Evolutionary conservation across 495 filamentous ascomycete genomes (phyloP), one percentile per base, ranked within the genome.

Genomic region (Penicillium macrosclerotiorum): DNA sequence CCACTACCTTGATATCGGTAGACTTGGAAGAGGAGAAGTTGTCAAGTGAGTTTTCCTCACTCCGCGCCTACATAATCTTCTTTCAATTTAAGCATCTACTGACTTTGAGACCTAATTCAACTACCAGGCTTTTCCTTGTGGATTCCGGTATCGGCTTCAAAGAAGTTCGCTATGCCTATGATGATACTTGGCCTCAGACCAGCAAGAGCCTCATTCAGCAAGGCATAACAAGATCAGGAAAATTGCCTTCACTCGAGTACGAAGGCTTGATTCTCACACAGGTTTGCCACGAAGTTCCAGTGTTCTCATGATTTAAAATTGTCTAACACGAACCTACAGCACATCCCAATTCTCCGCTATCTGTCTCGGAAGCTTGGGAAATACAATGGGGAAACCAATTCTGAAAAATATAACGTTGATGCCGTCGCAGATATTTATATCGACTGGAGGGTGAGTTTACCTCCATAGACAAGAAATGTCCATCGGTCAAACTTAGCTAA

Each of bases 21-120:
- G 65, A 17, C 56, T 69, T 8, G 72, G 72, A 18, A 62, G 70
- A n/a, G 67, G 67, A 9, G 66, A 75, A 52, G 74, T 71, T 18
- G 48, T 75, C 23, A 63, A 63, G 49, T 63, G 58, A 42, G 45
- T 51, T 6, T 24, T 7, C 4, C 29, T 0, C 12, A 14, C 30
- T 17, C 35, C 4, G 8, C 11, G n/a, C 9, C 14, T 20, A 23
- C 13, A 29, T n/a, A 25, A 34, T n/a, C 23, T n/a, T n/a, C n/a
- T n/a, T n/a, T n/a, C n/a, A n/a, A n/a, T n/a, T n/a, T n/a, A n/a
- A n/a, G n/a, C n/a, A n/a, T n/a, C n/a, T n/a, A n/a, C n/a, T n/a
- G n/a, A 26, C 24, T 47, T 12, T 20, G 18, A n/a, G 18, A 33
- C 6, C 35, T 42, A 29, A 41, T 20, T 5, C 3, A 17, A 4